Conservation (phyloP, 2,329 filamentous ascomycete species). For the Diaporthe destruens region DNA sequence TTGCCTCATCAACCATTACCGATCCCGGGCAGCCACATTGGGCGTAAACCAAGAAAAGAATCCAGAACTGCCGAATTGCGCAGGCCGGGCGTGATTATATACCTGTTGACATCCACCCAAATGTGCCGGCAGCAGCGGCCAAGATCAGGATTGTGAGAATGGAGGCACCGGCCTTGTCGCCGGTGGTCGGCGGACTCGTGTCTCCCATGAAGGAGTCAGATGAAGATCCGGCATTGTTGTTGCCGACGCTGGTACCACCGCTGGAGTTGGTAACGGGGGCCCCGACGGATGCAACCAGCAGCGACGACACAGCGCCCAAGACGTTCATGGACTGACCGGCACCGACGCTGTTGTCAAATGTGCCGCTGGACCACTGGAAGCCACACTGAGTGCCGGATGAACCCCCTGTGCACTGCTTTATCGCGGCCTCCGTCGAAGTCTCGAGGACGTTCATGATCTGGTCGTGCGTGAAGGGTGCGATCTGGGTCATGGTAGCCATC, state of each 20-base stretch:
- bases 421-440: constrained; percentile 38
- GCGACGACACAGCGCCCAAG: constrained; percentile 62
- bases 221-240: constrained; percentile 45
- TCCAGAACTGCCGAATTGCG: not conserved
- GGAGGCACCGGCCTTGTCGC: constrained; percentile 48
- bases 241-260: constrained; percentile 47
- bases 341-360: constrained; percentile 63
- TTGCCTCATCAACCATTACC: constrained; percentile 28
- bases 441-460: constrained; percentile 38
- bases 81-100: constrained; percentile 23
- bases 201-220: constrained; percentile 44
- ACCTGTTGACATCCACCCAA: constrained; percentile 50
- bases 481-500: constrained; percentile 40
- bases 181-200: constrained; percentile 46
- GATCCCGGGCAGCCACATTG: constrained; percentile 5
- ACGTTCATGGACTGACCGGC: constrained; percentile 69
- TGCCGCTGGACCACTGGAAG: constrained; percentile 62
- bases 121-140: constrained; percentile 47
- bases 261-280: constrained; percentile 43
- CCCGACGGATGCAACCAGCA: constrained; percentile 51
- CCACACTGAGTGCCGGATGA: constrained; percentile 60
- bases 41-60: constrained; percentile 6
- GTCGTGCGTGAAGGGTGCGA: constrained; percentile 41
- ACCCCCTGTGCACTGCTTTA: constrained; percentile 41
- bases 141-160: constrained; percentile 45